Conservation (phyloP, 176 grass and related monocot species). For the Puya raimondii region DNA sequence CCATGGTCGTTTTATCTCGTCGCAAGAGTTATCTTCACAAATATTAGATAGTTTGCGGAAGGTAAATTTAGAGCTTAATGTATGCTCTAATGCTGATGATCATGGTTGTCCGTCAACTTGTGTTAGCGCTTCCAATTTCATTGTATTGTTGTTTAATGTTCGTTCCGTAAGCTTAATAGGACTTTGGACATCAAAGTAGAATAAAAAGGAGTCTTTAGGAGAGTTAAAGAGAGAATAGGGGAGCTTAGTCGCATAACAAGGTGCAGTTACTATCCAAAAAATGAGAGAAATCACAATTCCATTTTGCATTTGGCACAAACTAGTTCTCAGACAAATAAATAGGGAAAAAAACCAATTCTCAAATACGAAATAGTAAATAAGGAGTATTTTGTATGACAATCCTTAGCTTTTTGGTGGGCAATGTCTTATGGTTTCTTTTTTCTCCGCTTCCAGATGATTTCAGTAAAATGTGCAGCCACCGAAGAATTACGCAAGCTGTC, state of each 20-base stretch:
- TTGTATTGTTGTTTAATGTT: neutral
- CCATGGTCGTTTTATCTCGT: constrained; percentile 55
- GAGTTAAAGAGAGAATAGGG: too few relatives aligned
- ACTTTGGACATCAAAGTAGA: too few relatives aligned
- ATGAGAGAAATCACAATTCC: neutral
- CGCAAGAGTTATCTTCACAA: constrained; percentile 41
- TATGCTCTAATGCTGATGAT: neutral
- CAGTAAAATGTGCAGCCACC: constrained; percentile 33
- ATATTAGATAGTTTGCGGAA: constrained; percentile 43
- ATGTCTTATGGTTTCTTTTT: too few relatives aligned
- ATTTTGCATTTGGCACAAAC: too few relatives aligned
- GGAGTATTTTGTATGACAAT: too few relatives aligned
- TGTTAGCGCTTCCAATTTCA: neutral
- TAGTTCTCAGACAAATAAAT: too few relatives aligned
- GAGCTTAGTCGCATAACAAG: too few relatives aligned
- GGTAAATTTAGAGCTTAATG: constrained; percentile 28
- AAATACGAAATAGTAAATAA: too few relatives aligned
- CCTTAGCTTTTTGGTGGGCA: too few relatives aligned
- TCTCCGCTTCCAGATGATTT: constrained; percentile 35
- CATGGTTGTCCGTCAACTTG: neutral
- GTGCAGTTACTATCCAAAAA: neutral
- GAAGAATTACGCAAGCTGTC: constrained; percentile 71
- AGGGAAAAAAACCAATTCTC: too few relatives aligned
- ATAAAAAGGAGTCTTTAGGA: too few relatives aligned
- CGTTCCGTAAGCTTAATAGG: too few relatives aligned